Conservation (phyloP, 2,329 filamentous ascomycete species). For the Ophiocordyceps camponoti-rufipedis region DNA sequence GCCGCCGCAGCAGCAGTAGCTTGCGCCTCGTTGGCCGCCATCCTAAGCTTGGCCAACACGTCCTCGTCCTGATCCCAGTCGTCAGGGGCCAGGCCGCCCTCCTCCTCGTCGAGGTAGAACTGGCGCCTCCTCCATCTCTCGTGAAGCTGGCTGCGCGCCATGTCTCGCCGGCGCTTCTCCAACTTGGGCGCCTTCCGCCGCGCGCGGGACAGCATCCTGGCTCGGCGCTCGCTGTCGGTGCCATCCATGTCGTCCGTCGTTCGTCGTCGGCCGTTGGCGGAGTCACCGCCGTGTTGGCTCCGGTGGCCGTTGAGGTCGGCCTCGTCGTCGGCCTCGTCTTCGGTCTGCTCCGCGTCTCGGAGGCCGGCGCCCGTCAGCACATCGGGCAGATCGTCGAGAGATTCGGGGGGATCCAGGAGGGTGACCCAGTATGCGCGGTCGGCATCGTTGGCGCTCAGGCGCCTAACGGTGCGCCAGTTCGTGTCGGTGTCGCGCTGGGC, state of each 20-base stretch:
- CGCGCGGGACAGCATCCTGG: slow-evolving; percentile 16
- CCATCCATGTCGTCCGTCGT: neutral
- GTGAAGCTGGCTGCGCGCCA: slow-evolving; percentile 36
- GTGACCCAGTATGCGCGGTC: slow-evolving; percentile 23
- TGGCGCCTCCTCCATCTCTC: slow-evolving; percentile 60
- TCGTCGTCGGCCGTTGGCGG: slow-evolving; percentile 5
- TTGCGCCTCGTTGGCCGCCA: slow-evolving; percentile 21
- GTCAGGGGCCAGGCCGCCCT: slow-evolving; percentile 47
- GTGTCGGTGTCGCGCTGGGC: slow-evolving; percentile 14
- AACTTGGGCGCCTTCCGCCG: slow-evolving; percentile 18
- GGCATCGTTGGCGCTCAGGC: slow-evolving; percentile 11
- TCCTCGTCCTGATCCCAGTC: slow-evolving; percentile 46
- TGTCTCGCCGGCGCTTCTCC: slow-evolving; percentile 20
- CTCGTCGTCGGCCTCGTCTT: slow-evolving; percentile 10
- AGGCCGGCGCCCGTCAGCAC: slow-evolving; percentile 17
- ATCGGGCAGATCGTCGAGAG: slow-evolving; percentile 22
- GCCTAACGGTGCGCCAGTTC: slow-evolving; percentile 16
- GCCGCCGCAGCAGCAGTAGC: too few relatives aligned
- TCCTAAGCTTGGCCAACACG: slow-evolving; percentile 20
- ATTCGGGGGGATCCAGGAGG: slow-evolving; percentile 25
- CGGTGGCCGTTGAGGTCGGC: slow-evolving; percentile 7
- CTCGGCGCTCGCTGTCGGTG: slow-evolving; percentile 22
- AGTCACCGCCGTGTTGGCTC: slow-evolving; percentile 10
- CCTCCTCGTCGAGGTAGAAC: slow-evolving; percentile 76
- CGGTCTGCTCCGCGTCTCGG: slow-evolving; percentile 8